Evolutionary conservation across 176 grass and related monocot genomes (phyloP).

Genomic region (Poa pratensis): DNA sequence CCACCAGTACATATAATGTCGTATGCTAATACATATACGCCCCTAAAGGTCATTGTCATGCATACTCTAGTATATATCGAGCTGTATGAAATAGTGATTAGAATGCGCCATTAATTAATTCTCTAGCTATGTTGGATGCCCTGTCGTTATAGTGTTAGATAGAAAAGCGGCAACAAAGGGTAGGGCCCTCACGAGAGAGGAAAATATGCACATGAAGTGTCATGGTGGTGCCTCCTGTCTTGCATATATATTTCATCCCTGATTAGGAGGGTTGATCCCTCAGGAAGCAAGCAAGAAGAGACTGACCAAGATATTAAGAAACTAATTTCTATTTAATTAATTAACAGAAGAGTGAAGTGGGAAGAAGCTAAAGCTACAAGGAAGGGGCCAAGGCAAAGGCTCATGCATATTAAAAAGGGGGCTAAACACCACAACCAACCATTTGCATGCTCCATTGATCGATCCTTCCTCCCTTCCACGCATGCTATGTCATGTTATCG

Average conservation of each 20-base stretch:
- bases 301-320: slow-evolving; percentile 1
- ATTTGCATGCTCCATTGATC: slow-evolving; percentile 26
- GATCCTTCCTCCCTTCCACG: slow-evolving; percentile 13
- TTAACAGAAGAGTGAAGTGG: slow-evolving; percentile 46
- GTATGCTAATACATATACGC: background rate
- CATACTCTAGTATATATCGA: background rate
- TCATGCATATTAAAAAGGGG: slow-evolving; percentile 54
- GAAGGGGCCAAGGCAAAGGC: slow-evolving; percentile 11
- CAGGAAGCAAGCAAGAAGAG: slow-evolving; percentile 30
- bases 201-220: slow-evolving; percentile 44
- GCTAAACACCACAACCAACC: slow-evolving; percentile 54
- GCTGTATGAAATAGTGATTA: slow-evolving; percentile 28
- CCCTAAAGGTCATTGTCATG: slow-evolving; percentile 7
- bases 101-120: slow-evolving; percentile 32
- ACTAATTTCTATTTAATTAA: slow-evolving; percentile 2
- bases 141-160: slow-evolving; percentile 95
- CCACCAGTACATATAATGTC: slow-evolving; percentile 1
- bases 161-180: slow-evolving; percentile 55
- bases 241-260: slow-evolving; percentile 26
- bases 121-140: slow-evolving; percentile 62
- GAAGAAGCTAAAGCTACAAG: slow-evolving; percentile 46
- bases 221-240: slow-evolving; percentile 47
- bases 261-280: slow-evolving; percentile 17
- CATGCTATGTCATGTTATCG: slow-evolving; percentile 37
- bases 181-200: slow-evolving; percentile 51